phyloP scores from a whole-genome alignment of 495 filamentous ascomycete species.

The Aspergillus sclerotioniger region DNA sequence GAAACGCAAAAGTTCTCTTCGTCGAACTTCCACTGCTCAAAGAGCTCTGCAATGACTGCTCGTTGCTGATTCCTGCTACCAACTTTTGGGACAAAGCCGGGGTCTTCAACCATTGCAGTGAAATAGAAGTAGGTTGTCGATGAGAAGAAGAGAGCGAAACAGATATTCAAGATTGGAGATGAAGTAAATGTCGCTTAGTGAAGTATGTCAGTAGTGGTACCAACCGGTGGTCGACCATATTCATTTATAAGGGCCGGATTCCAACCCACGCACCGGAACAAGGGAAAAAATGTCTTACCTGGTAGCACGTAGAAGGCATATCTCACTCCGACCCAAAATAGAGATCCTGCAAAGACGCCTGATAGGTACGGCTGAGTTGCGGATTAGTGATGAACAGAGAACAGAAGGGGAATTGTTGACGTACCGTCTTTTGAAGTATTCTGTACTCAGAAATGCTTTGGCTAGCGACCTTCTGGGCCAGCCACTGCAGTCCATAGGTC shows the following conservation, averaged over 20 bases:
- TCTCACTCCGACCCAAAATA: constrained; percentile 78
- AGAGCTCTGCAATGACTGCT: constrained; percentile 78
- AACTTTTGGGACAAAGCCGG: constrained; percentile 92
- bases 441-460: constrained; percentile 85
- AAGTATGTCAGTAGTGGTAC: constrained; percentile 6
- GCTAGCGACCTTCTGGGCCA: constrained; percentile 70
- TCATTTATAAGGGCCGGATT: not conserved
- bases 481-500: constrained; percentile 73
- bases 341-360: constrained; percentile 84
- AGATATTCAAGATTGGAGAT: constrained; percentile 69
- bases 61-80: constrained; percentile 85
- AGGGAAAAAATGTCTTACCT: constrained; percentile 42
- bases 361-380: constrained; percentile 76
- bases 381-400: constrained; percentile 5
- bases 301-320: constrained; percentile 75
- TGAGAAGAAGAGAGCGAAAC: constrained; percentile 62
- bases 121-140: constrained; percentile 83
- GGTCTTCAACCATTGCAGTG: constrained; percentile 80
- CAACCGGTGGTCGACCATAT: not conserved
- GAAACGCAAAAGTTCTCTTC: constrained; percentile 88
- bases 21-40: constrained; percentile 84
- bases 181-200: constrained; percentile 58
- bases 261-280: not conserved
- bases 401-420: constrained; percentile 22
- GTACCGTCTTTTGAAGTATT: constrained; percentile 80